A percentile compares a stretch with the other conserved stretches of the same genome.
phyloP scores from a whole-genome alignment of 441 rosid genomes.

The Populus hybrid region DNA sequence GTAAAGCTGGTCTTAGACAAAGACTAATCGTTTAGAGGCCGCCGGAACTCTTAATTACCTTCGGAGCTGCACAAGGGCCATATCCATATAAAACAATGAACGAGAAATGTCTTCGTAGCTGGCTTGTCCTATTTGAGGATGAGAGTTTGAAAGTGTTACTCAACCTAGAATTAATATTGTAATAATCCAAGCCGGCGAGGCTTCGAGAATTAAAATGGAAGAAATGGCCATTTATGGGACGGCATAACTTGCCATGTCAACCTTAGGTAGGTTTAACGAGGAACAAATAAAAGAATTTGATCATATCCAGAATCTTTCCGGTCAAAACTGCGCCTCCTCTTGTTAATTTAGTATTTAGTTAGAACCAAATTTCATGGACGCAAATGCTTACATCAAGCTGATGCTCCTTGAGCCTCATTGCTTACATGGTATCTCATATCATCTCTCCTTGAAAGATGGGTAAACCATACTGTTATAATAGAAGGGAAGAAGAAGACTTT shows the following conservation, averaged over 20 bases:
- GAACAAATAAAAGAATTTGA: not conserved
- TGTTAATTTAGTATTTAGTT: not conserved
- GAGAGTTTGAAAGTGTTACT: not conserved
- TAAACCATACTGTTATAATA: too few species aligned
- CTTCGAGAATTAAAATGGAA: not conserved
- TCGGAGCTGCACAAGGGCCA: not conserved
- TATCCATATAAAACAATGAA: not conserved
- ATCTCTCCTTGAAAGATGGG: too few species aligned
- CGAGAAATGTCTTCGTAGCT: not conserved
- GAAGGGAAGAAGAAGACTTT: too few species aligned
- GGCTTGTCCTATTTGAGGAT: not conserved
- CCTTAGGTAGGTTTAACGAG: not conserved
- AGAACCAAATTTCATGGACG: not conserved
- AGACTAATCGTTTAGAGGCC: not conserved
- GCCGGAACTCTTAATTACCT: not conserved
- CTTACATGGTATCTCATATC: not conserved
- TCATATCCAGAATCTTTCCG: not conserved
- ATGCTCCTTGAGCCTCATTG: not conserved
- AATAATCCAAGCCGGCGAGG: too few species aligned
- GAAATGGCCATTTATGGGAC: not conserved
- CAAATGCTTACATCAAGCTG: not conserved
- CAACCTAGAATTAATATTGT: not conserved
- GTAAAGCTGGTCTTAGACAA: not conserved
- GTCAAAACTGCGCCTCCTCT: not conserved
- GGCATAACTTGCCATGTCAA: not conserved